Evolutionary conservation across 2,329 filamentous ascomycete genomes (phyloP).

Genomic region (Tolypocladium endophyticum): DNA sequence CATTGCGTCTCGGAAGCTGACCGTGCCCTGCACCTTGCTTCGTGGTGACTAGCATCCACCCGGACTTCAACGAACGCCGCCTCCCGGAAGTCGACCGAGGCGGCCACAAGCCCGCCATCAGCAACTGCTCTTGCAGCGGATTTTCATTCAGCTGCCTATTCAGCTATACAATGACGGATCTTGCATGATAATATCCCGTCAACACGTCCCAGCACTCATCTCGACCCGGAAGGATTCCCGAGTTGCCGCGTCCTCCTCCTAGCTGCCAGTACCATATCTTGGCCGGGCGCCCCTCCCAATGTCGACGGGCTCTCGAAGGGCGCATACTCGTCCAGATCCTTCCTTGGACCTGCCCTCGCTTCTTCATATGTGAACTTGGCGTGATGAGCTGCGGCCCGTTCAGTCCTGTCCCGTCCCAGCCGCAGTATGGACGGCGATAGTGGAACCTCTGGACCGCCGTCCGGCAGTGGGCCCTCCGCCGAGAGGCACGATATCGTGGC

Average conservation of each 20-base stretch:
- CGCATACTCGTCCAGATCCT: not conserved
- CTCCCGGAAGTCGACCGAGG: constrained; percentile 7
- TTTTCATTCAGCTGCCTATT: not conserved
- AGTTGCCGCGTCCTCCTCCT: not conserved
- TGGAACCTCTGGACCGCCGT: not conserved
- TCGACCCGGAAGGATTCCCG: not conserved
- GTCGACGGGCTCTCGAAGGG: not conserved
- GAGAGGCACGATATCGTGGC: not conserved
- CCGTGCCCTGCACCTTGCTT: constrained; percentile 1
- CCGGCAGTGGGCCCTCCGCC: not conserved
- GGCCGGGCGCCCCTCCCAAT: not conserved
- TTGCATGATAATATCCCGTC: not conserved
- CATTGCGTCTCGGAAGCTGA: constrained; percentile 4
- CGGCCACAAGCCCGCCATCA: not conserved
- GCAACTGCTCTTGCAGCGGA: not conserved
- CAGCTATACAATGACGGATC: not conserved
- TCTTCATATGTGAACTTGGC: not conserved
- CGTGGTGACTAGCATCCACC: not conserved
- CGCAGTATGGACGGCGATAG: not conserved
- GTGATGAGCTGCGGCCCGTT: not conserved
- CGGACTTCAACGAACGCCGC: not conserved
- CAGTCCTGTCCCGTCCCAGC: not conserved
- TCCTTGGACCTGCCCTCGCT: not conserved
- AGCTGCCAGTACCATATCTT: not conserved
- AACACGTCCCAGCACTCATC: not conserved